phyloP scores from a whole-genome alignment of 768 basidiomycete genomes.

The Lanmaoa pseudosensibilis region DNA sequence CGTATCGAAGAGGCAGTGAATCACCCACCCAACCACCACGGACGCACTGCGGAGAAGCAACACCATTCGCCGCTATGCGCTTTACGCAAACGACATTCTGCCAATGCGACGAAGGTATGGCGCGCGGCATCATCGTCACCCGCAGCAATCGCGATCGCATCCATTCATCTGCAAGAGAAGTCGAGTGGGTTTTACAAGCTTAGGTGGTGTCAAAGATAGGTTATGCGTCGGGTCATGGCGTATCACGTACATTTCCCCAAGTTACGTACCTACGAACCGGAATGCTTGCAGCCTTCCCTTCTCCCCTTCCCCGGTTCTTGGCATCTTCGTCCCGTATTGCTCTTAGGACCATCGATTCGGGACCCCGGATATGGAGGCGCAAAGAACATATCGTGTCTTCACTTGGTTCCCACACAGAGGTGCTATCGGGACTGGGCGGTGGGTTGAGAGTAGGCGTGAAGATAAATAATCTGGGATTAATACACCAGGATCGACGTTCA shows the following conservation, averaged over 20 bases:
- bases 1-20: conserved; percentile 12
- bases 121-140: conserved; percentile 2
- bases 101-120: background rate
- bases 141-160: conserved; percentile 10
- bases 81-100: background rate
- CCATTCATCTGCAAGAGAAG: background rate
- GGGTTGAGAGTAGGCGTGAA: background rate
- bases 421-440: background rate
- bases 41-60: conserved; percentile 14
- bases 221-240: background rate
- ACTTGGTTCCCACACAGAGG: background rate
- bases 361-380: background rate
- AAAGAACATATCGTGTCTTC: background rate
- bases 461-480: conserved; percentile 4
- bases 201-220: background rate
- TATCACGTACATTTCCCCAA: conserved; percentile 14
- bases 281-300: conserved; percentile 5
- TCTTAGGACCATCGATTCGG: background rate
- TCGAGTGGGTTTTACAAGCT: background rate
- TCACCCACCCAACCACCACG: background rate
- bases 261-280: conserved; percentile 15
- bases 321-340: background rate
- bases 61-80: background rate
- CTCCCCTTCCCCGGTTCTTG: conserved; percentile 3
- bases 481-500: conserved; percentile 15